Evolutionary conservation across 352 stramenopile genomes (phyloP), one percentile per base, ranked within the genome.

Genomic region (Achlya hypogyna): DNA sequence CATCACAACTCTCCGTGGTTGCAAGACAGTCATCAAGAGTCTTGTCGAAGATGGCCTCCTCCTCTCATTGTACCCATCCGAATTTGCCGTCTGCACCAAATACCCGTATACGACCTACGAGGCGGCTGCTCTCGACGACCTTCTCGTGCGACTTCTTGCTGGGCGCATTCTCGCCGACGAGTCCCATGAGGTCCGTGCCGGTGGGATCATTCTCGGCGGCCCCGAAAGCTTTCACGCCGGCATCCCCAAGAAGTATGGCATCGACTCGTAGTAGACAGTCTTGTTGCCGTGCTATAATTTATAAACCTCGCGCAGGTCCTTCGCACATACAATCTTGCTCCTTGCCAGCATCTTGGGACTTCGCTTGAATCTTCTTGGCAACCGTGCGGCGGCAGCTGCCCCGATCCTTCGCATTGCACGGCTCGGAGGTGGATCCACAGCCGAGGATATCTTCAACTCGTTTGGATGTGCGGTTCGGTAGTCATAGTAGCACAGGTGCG

Each of bases 141-240:
- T 65, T 22, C 59, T 65, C 59, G 43, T 65, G 42, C 59, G 59
- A 20, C 59, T 65, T 20, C 59, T 65, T 34, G 59, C 59, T 10
- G 59, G 59, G 2, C 59, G 59, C 25, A 65, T 65, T 28, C 59
- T 65, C 47, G 59, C 59, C 23, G 59, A 65, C 27, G 59, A 65
- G 25, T 53, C 59, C 1, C 59, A 65, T 25, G 59, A 65, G 56
- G 32, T 65, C 25, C 47, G 29, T 8, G 47, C 59, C 23, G 59
- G 43, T 54, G 59, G 59, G 2, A 65, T 65, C 28, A 43, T 53
- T 9, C 59, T 65, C 14, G 59, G 59, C 32, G 35, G 29, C 16
- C 59, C 59, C n/a, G 59, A 65, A 45, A 54, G 43, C 59, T 65
- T 65, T 40, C 59, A 65, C n/a, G 59, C 59, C 14, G 59, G 59